phyloP scores from a whole-genome alignment of 352 stramenopile genomes.

The Phytophthora chlamydospora region DNA sequence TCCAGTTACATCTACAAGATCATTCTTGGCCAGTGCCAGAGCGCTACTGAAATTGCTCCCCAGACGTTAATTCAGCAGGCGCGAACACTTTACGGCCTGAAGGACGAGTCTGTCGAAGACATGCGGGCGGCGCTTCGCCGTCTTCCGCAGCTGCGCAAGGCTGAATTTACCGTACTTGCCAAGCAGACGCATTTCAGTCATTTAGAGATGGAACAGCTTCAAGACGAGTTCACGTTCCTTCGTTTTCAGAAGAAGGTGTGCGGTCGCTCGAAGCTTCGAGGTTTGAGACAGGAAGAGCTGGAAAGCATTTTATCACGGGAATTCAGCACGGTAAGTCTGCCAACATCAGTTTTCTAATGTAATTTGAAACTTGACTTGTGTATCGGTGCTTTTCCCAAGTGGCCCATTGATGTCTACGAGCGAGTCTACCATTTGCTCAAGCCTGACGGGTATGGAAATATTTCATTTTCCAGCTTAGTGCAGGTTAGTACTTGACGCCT shows the following conservation, averaged over 20 bases:
- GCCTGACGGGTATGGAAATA: conserved; percentile 64
- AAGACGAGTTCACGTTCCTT: conserved; percentile 76
- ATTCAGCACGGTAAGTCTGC: conserved; percentile 43
- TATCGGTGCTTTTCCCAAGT: conserved; percentile 33
- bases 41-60: conserved; percentile 31
- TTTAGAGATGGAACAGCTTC: conserved; percentile 57
- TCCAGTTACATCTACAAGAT: conserved; percentile 79
- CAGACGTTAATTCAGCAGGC: conserved; percentile 44
- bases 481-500: conserved; percentile 39
- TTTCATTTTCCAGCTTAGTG: conserved; percentile 67
- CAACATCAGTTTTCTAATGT: neutral
- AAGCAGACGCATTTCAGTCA: conserved; percentile 59
- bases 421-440: conserved; percentile 55
- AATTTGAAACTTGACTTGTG: conserved; percentile 1
- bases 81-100: conserved; percentile 54
- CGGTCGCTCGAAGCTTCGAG: conserved; percentile 49
- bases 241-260: conserved; percentile 53
- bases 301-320: conserved; percentile 58
- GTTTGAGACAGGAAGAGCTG: conserved; percentile 58
- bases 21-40: conserved; percentile 51
- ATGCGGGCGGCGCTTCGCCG: conserved; percentile 55
- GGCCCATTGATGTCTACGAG: conserved; percentile 46
- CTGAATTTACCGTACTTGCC: conserved; percentile 55
- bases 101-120: conserved; percentile 66
- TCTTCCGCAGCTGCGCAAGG: conserved; percentile 54